Base-by-base conservation (phyloP, 2,329 filamentous ascomycete species). In the Rachicladosporium sp. region DNA sequence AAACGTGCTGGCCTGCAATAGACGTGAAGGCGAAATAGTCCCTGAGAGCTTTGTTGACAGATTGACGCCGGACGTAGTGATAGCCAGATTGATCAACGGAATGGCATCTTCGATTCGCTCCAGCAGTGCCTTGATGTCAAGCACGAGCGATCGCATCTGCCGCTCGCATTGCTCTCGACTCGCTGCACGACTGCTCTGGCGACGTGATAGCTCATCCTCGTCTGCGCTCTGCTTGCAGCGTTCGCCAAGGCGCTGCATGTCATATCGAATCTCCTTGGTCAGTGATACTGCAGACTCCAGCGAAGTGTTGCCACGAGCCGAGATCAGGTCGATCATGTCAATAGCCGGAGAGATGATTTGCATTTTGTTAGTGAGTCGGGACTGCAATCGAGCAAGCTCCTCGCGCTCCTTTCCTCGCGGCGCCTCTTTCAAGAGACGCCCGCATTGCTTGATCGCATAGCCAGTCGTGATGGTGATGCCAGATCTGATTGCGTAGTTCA, bases 1-100 rank as follows among this genome's bases (percentile, higher is more conserved):
- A 47, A 95, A 82, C 4, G 87, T 91, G 55, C 89, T 96, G 11
- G 91, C 88, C 61, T 98, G 91, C 30, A 96, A 66, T 32, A 98
- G 66, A 31, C 91, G 75, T 4, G 89, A 95, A 1, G 89, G 89
- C 1, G 89, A 96, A 33, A 96, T 83, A 7, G 81, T 81, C 1
- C 82, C 70, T 0, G 87, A 84, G 21, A 95, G 67, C 2, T 78
- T 80, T 0, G 83, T 83, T 0, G 84, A 86, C 23, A 96, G 68
- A 42, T 77, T 93, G 41, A 89, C 87, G 0, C 91, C 91, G 1
- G 89, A 95, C 1, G 88, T 89, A 2, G 86, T 91, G 48, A 98
- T 93, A 40, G 91, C 91, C 21, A 98, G 70, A 51, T 91, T 94
- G 57, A 98, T 81, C 3, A 94, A 68, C 0, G 89, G 89, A 8